A percentile compares a stretch with the other conserved stretches of the same genome.
Conservation (phyloP, 2,329 filamentous ascomycete genomes). For the Hymenoscyphus salicellus region DNA sequence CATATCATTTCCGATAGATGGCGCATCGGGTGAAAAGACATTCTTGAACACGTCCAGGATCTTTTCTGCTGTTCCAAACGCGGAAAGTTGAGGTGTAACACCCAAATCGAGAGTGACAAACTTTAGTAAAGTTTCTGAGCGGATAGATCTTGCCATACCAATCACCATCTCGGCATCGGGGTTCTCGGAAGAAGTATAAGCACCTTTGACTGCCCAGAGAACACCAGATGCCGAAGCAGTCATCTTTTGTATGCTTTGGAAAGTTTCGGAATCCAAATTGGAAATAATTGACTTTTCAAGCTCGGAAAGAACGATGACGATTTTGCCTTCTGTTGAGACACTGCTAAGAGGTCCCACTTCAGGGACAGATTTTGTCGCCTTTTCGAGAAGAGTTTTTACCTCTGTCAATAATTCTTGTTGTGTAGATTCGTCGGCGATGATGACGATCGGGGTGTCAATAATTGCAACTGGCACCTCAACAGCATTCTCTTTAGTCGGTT, state of each 20-base stretch:
- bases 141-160: conserved; percentile 32
- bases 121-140: conserved; percentile 28
- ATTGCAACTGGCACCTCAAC: neutral
- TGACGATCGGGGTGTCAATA: conserved; percentile 35
- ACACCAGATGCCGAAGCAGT: conserved; percentile 40
- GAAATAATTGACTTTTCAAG: conserved; percentile 39
- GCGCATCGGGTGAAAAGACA: conserved; percentile 14
- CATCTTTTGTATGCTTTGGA: conserved; percentile 42
- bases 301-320: conserved; percentile 50
- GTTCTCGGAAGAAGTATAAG: conserved; percentile 36
- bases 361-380: conserved; percentile 37
- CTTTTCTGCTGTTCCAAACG: conserved; percentile 26
- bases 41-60: conserved; percentile 23
- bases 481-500: conserved; percentile 3
- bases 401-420: conserved; percentile 37
- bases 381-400: conserved; percentile 37
- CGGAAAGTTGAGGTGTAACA: conserved; percentile 35
- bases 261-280: conserved; percentile 41
- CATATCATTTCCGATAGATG: conserved; percentile 18
- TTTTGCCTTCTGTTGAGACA: conserved; percentile 30
- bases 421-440: conserved; percentile 39
- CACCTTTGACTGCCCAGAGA: conserved; percentile 48
- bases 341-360: conserved; percentile 34
- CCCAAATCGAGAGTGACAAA: conserved; percentile 30
- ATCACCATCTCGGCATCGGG: conserved; percentile 29